Percentiles rank a stretch among this genome's conserved stretches.
Conservation (phyloP, 345 rosid species). For the Firmiana major region DNA sequence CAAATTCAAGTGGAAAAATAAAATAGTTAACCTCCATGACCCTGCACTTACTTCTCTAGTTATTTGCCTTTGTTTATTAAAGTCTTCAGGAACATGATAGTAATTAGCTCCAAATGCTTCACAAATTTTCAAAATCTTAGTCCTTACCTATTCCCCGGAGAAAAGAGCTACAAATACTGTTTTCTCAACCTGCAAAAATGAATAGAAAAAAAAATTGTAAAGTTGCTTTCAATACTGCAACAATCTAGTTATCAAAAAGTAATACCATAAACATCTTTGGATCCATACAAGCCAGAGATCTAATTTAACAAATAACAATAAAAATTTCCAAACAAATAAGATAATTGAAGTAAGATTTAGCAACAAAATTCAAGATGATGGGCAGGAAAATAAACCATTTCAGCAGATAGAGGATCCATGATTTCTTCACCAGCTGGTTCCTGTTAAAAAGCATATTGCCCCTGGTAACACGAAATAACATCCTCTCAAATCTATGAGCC, state of each 20-base stretch:
- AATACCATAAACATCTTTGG: constrained; percentile 10
- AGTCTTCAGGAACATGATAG: constrained; percentile 92
- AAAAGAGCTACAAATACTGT: constrained; percentile 83
- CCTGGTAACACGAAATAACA: constrained; percentile 95
- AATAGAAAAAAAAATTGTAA: constrained; percentile 14
- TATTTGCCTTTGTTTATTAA: constrained; percentile 79
- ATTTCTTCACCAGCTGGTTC: constrained; percentile 80
- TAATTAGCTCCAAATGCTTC: constrained; percentile 97
- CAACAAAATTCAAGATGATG: not conserved
- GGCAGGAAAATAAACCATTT: constrained; percentile 54
- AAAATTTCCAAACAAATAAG: constrained; percentile 1
- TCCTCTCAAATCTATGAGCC: constrained; percentile 77
- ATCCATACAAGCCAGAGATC: not conserved
- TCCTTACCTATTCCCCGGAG: constrained; percentile 96
- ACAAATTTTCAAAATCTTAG: constrained; percentile 79
- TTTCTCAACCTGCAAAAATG: constrained; percentile 66
- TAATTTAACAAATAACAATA: not conserved
- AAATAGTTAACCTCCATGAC: constrained; percentile 9
- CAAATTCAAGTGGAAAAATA: constrained; percentile 11
- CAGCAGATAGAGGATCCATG: constrained; percentile 81
- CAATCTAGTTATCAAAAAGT: not conserved
- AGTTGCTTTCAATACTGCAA: constrained; percentile 1
- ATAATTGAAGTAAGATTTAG: constrained; percentile 8
- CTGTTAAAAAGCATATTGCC: constrained; percentile 97
- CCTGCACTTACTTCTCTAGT: constrained; percentile 72